A percentile compares a stretch with the other conserved stretches of the same genome.
Conservation (phyloP, 352 stramenopile genomes). For the Phytopythium mirpurense region DNA sequence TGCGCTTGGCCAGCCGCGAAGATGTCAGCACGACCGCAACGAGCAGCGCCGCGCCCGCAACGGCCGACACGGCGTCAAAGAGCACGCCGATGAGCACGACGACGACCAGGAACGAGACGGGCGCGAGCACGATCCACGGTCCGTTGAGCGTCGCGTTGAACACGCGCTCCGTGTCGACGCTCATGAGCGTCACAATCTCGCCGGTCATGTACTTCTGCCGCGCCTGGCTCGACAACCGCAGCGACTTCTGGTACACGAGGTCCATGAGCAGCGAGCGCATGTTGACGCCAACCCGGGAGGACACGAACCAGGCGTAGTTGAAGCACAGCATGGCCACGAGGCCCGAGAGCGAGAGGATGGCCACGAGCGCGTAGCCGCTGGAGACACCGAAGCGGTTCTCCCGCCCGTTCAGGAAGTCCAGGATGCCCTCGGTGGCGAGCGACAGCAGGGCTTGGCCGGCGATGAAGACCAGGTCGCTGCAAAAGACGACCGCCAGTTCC, state of each 20-base stretch:
- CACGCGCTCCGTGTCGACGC: conserved; percentile 31
- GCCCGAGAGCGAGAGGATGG: conserved; percentile 15
- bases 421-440: no score
- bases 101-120: conserved; percentile 19
- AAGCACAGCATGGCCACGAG: conserved; percentile 19
- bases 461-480: no score
- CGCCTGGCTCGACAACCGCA: conserved; percentile 51
- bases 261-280: conserved; percentile 38
- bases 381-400: conserved; percentile 22
- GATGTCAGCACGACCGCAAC: conserved; percentile 10
- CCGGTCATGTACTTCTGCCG: conserved; percentile 29
- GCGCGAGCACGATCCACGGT: conserved; percentile 24
- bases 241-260: conserved; percentile 37
- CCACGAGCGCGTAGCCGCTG: conserved; percentile 25
- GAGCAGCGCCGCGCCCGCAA: conserved; percentile 9
- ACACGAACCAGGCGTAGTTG: conserved; percentile 32
- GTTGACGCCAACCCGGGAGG: conserved; percentile 31
- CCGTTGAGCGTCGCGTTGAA: conserved; percentile 23
- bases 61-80: conserved; percentile 19
- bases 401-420: no score
- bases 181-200: conserved; percentile 36
- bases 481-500: no score
- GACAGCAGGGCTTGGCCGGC: no score
- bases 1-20: conserved; percentile 11
- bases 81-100: conserved; percentile 24